Evolutionary conservation across 768 basidiomycete species (phyloP).

Genomic region (Mycena venus): DNA sequence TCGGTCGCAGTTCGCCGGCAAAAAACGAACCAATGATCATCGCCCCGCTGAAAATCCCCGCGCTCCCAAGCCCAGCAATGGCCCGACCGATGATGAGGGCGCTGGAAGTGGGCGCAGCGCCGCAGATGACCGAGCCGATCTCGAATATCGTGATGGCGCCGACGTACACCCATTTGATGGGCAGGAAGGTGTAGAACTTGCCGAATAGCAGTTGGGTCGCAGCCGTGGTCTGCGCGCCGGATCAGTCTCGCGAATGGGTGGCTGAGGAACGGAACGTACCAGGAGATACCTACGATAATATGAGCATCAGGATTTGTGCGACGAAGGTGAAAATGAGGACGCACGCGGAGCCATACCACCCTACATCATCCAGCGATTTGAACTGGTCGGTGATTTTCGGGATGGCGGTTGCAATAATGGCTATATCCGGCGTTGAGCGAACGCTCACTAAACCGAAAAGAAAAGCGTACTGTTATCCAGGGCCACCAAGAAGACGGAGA

Average conservation of each 20-base stretch:
- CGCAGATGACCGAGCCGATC: constrained; percentile 59
- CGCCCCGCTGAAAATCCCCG: constrained; percentile 44
- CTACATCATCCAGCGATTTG: constrained; percentile 38
- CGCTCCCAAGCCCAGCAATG: constrained; percentile 58
- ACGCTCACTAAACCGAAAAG: no score
- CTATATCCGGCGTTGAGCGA: no score
- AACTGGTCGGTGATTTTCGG: constrained; percentile 42
- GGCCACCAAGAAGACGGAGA: constrained; percentile 4
- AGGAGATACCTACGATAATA: constrained; percentile 5
- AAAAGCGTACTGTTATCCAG: not conserved
- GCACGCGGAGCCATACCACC: constrained; percentile 17
- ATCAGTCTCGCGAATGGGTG: not conserved
- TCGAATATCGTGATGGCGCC: constrained; percentile 53
- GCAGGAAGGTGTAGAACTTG: constrained; percentile 36
- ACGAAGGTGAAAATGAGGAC: not conserved
- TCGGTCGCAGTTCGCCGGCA: not conserved
- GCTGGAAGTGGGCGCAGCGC: constrained; percentile 43
- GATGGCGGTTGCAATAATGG: constrained; percentile 39
- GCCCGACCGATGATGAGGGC: constrained; percentile 59
- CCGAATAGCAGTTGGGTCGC: constrained; percentile 26
- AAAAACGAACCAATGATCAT: constrained; percentile 20
- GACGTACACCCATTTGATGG: constrained; percentile 31
- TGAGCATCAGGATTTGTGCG: not conserved
- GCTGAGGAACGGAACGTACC: not conserved
- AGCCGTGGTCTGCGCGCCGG: not conserved